phyloP scores from a whole-genome alignment of 352 stramenopile species.

The Globisporangium apiculatum region DNA sequence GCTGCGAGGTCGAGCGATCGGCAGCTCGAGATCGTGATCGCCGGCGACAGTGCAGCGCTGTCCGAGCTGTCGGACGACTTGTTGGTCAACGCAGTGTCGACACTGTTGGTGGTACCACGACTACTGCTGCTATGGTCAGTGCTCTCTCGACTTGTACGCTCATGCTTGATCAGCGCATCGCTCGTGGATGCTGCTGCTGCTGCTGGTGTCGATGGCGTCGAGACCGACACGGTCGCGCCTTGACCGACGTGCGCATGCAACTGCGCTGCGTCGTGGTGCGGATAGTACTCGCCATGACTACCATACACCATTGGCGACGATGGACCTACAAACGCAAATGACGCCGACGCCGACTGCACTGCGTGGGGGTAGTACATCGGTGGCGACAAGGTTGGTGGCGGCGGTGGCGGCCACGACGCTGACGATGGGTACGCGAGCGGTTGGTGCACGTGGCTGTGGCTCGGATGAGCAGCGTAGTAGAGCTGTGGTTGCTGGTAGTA shows the following conservation, averaged over 20 bases:
- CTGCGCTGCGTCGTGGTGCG: neutral
- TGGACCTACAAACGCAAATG: neutral
- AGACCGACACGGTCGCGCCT: too few species aligned
- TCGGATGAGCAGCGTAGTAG: conserved; percentile 5
- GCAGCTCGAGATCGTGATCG: conserved; percentile 42
- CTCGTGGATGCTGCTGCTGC: too few species aligned
- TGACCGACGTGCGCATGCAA: too few species aligned
- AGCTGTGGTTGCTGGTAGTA: conserved; percentile 15
- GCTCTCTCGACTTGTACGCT: too few species aligned
- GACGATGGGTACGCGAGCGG: neutral
- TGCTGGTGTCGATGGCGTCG: too few species aligned
- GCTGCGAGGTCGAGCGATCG: conserved; percentile 40
- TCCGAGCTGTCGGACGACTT: conserved; percentile 8
- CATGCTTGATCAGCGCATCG: neutral
- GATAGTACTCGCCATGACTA: conserved; percentile 1
- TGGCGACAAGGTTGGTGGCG: neutral
- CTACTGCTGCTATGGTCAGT: neutral
- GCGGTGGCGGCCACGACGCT: neutral
- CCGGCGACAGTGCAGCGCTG: conserved; percentile 1
- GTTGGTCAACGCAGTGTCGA: neutral
- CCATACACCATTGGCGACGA: neutral
- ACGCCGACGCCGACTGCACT: neutral
- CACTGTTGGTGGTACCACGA: neutral
- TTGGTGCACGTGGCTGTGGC: neutral
- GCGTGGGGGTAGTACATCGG: conserved; percentile 2